These are phyloP conservation scores for Rosa hybrid DNA, from an alignment of 331 rosid species.

Conservation along the genomic window DNA sequence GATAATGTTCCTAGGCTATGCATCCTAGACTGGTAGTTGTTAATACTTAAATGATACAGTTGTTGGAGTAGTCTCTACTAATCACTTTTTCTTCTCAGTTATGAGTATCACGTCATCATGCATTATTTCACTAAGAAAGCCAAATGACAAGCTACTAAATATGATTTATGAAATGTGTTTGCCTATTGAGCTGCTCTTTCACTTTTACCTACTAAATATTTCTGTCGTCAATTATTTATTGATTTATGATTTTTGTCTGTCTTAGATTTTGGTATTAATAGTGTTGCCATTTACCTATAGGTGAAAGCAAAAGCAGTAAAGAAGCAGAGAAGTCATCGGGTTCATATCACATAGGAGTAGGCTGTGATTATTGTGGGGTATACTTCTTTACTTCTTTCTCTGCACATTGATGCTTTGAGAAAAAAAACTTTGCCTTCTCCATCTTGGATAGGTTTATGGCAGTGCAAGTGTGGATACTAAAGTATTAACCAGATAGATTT, in stretches of 20 bases:
- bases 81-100: neutral
- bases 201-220: too few species aligned
- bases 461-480: neutral
- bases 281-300: constrained; percentile 42
- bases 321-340: constrained; percentile 22
- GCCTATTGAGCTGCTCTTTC: neutral
- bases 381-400: constrained; percentile 24
- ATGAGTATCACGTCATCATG: neutral
- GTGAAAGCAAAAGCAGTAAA: constrained; percentile 30
- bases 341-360: constrained; percentile 43
- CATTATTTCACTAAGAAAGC: neutral
- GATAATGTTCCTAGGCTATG: neutral
- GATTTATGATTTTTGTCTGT: neutral
- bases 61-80: neutral
- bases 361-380: constrained; percentile 95
- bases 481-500: neutral
- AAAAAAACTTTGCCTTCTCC: neutral
- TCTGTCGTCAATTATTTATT: too few species aligned
- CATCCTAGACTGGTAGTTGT: neutral
- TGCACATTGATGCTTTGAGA: neutral
- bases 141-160: neutral
- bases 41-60: neutral
- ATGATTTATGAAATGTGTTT: neutral
- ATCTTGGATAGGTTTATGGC: neutral
- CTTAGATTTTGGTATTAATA: constrained; percentile 16